Base-by-base conservation (phyloP, 805 yeast species). In the Yamadazyma akitaensis region DNA sequence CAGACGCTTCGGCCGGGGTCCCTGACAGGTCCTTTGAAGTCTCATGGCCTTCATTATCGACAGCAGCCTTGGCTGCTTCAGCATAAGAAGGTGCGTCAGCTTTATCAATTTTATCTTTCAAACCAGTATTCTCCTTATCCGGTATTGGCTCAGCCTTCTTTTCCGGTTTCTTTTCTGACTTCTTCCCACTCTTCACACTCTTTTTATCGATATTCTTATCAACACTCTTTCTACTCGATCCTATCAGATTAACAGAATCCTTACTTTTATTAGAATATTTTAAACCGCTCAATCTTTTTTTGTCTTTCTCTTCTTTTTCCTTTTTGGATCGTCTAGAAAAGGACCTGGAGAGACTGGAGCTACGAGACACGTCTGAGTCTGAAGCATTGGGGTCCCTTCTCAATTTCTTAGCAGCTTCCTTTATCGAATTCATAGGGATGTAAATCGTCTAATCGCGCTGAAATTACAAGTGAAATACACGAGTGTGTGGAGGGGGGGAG, bases 201-300 rank as follows among this genome's bases (percentile, higher is more conserved):
- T 35, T 39, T 8, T n/a, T n/a, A 17, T 21, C 24, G 9, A 13
- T 19, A 37, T 19, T 40, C 43, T 37, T 28, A 26, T 35, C 49
- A 25, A 40, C 30, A 28, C 42, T 44, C 43, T 41, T 41, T 34
- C 24, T 43, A 12, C 41, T 36, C 1, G 42, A 37, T 6, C 37
- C 37, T 14, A 43, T 35, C 47, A 44, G 47, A 26, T 44, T 44
- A 12, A 44, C 47, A n/a, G 48, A 46, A 19, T 46, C 48, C 14
- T 31, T 40, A 26, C 44, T 46, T 19, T 42, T 37, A 38, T 42
- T 42, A 16, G 26, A 10, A 41, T 47, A 49, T 14, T 42, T 42
- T 21, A 52, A 42, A 19, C 55, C 55, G 34, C 55, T 52, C 26
- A 52, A 52, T 30, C 55, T 28, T 37, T 52, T 52, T 34, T 49